Base-by-base conservation (phyloP, 768 basidiomycete species). In the Tulasnella calospora region DNA sequence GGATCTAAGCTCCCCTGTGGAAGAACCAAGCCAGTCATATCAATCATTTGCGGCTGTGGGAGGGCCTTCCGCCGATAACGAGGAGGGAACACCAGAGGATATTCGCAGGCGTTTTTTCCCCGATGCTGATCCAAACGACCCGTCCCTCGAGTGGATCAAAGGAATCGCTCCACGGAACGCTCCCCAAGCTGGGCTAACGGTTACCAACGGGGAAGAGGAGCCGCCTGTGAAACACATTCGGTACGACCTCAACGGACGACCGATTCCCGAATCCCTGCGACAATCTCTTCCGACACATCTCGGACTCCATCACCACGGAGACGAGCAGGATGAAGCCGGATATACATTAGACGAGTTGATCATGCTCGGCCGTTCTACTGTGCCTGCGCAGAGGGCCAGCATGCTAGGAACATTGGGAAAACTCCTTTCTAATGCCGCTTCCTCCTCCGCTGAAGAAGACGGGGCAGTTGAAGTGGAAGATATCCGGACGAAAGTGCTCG, bases 241-340 rank as follows among this genome's bases (percentile, higher is more conserved):
- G 51, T 89, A 88, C 80, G 93, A 96, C 83, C 88, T 96, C 1
- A 86, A 88, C 0, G 95, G 95, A 9, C 86, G 84, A 13, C 89
- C 89, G 0, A 91, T 97, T n/a, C 86, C 93, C 0, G 79, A 85
- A 0, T 82, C 86, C 2, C 81, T 90, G 2, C 88, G 89, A 2
- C 83, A 86, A 0, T 86, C 86, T 0, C 86, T 97, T 3, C 95
- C 95, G 1, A 92, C 93, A 0, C 91, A 95, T 84, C 88, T 95
- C 8, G 96, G 96, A 5, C 86, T 97, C 3, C 95, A 98, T 84
- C 96, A 98, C 82, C 96, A 97, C 82, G 92, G 95, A 0, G 91
- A 94, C 77, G 86, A 87, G 7, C 89, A 88, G 77, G 86, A 87
- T 7, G 89, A 88, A 78, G 96, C 96, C 0, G 96, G 95, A 0